phyloP scores from a whole-genome alignment of 345 rosid species.

The Gossypium anomalum region DNA sequence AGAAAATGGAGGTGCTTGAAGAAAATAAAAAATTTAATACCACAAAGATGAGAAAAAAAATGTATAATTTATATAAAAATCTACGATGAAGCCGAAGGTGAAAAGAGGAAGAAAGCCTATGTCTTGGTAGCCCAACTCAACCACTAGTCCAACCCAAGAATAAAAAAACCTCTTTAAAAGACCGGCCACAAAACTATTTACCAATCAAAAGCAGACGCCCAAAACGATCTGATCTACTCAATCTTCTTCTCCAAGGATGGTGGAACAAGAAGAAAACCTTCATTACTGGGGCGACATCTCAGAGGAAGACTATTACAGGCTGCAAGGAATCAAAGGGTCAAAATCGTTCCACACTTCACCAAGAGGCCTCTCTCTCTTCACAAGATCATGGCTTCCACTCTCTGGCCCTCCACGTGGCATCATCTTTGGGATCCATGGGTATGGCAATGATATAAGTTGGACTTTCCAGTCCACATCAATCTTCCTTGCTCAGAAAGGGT shows the following conservation, averaged over 20 bases:
- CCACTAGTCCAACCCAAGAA: conserved; percentile 2
- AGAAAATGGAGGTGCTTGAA: too few species aligned
- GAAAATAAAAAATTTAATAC: too few species aligned
- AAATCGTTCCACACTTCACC: conserved; percentile 69
- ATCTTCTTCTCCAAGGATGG: conserved; percentile 15
- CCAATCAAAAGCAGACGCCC: neutral
- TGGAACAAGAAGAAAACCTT: conserved; percentile 16
- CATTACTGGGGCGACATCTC: conserved; percentile 65
- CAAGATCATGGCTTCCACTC: conserved; percentile 70
- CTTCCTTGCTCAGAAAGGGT: conserved; percentile 71
- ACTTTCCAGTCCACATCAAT: conserved; percentile 65
- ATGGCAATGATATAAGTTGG: conserved; percentile 82
- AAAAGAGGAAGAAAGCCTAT: too few species aligned
- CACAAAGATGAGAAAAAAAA: too few species aligned
- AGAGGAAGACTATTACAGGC: conserved; percentile 54
- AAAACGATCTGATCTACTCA: neutral
- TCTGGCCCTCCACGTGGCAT: conserved; percentile 49
- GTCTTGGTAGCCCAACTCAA: too few species aligned
- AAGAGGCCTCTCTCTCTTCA: conserved; percentile 66
- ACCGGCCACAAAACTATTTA: neutral
- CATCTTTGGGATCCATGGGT: conserved; percentile 81
- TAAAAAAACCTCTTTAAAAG: neutral
- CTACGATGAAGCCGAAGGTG: too few species aligned
- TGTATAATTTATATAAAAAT: too few species aligned
- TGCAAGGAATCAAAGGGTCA: conserved; percentile 50